These are phyloP conservation scores for Gymnopilus dilepis DNA, from an alignment of 768 basidiomycete genomes.

Conservation along the genomic window DNA sequence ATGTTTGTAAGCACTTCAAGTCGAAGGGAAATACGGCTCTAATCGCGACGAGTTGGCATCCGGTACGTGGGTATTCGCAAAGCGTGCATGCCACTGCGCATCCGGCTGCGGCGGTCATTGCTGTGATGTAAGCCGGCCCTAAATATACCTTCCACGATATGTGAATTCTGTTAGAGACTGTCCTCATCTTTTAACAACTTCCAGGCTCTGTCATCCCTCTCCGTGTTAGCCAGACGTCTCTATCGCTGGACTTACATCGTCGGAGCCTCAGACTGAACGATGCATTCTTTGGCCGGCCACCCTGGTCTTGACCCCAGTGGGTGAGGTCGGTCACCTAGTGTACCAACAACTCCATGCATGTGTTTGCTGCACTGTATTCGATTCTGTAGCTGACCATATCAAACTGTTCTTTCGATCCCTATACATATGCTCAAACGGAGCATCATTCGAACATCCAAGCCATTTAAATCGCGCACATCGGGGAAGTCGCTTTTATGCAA, in stretches of 20 bases:
- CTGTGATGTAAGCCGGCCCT: conserved; percentile 51
- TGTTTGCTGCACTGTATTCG: not conserved
- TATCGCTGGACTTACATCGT: conserved; percentile 55
- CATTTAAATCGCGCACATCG: too few species aligned
- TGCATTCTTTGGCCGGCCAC: conserved; percentile 69
- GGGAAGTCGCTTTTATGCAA: too few species aligned
- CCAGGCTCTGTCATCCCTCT: conserved; percentile 53
- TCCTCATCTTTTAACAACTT: conserved; percentile 71
- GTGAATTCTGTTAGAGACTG: conserved; percentile 9
- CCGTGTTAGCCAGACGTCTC: conserved; percentile 55
- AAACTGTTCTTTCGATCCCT: not conserved
- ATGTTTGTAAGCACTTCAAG: not conserved
- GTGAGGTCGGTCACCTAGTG: conserved; percentile 69
- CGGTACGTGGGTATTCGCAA: not conserved
- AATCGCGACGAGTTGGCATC: not conserved
- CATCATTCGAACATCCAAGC: too few species aligned
- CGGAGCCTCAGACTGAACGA: conserved; percentile 60
- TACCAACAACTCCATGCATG: conserved; percentile 39
- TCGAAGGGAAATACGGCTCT: too few species aligned
- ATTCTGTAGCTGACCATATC: not conserved
- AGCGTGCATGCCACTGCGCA: too few species aligned
- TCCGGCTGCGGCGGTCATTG: too few species aligned
- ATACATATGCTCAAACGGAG: not conserved
- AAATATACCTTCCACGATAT: conserved; percentile 32
- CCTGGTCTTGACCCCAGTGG: conserved; percentile 44